These are phyloP conservation scores for Aspergillus sp. DNA, from an alignment of 2,329 filamentous ascomycete genomes.

Conservation along the genomic window DNA sequence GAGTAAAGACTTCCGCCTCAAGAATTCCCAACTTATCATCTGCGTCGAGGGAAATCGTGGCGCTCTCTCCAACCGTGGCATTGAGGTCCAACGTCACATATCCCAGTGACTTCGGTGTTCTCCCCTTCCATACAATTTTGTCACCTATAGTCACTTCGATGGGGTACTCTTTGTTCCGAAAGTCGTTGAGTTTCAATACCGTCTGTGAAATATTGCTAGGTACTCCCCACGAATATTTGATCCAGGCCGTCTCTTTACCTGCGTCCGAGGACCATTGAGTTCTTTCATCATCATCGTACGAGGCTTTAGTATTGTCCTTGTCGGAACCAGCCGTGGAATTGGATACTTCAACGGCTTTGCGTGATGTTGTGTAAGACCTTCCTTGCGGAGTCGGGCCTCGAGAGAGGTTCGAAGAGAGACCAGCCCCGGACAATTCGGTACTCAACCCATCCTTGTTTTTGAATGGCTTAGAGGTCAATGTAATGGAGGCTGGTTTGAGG, in stretches of 20 bases:
- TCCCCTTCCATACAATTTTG: neutral
- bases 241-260: neutral
- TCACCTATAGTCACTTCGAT: neutral
- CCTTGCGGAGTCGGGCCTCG: neutral
- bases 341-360: neutral
- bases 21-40: neutral
- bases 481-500: neutral
- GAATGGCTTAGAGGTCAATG: neutral
- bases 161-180: neutral
- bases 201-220: slow-evolving; percentile 1
- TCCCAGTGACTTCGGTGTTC: neutral
- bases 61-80: neutral
- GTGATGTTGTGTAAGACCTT: neutral
- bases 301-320: neutral
- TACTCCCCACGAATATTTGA: slow-evolving; percentile 2
- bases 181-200: slow-evolving; percentile 2
- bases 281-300: neutral
- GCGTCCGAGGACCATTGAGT: neutral
- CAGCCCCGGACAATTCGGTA: neutral
- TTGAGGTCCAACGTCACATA: slow-evolving; percentile 2
- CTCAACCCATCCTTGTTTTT: neutral
- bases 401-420: neutral
- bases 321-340: neutral
- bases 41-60: neutral
- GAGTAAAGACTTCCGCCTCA: neutral